Evolutionary conservation across 2,329 filamentous ascomycete genomes (phyloP), one percentile per base, ranked within the genome.

Genomic region (Diaporthe citriasiana): DNA sequence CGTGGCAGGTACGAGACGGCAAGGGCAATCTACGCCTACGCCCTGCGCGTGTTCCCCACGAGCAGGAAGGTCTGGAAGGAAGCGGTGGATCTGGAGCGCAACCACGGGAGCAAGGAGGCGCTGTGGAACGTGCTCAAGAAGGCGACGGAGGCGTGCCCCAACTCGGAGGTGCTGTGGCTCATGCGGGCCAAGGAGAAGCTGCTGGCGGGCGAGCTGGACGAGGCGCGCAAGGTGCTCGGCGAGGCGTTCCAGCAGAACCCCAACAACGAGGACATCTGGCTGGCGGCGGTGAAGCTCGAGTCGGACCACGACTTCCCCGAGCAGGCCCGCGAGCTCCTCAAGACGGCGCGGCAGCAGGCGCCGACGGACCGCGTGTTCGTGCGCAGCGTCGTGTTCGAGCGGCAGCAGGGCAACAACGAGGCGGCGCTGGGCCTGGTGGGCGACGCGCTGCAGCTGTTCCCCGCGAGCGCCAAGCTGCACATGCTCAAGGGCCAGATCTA

Each of bases 401-500:
- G 97, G 19, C 94, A 97, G 78, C 87, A 94, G 30, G 93, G 92
- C 72, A 93, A 97, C 78, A 87, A 88, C 35, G 94, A 98, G 60
- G 91, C 92, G 1, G 95, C 97, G 0, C 88, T 99, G 19, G 94
- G 97, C 79, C 91, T 99, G 15, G 94, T 94, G 56, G 94, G 95
- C 74, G 93, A 97, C 81, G 97, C 93, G 1, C 86, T 99, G 47
- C 93, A 95, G 77, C 89, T 94, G 13, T 99, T 97, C 85, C 96
- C 97, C 0, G 90, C 92, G 57, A 91, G 93, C 17, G 89, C 94
- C 70, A 98, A 98, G 84, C 88, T 99, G 33, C 98, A 96, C 93
- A 98, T 98, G 94, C 94, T 98, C 87, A 99, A 99, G 84, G 97
- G 97, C 0, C 97, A 99, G 81, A 97, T 98, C 76, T 99, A 99